Percentiles rank a stretch among this genome's conserved stretches.
Conservation (phyloP, 2,329 filamentous ascomycete genomes). For the Cryoendolithus antarcticus region DNA sequence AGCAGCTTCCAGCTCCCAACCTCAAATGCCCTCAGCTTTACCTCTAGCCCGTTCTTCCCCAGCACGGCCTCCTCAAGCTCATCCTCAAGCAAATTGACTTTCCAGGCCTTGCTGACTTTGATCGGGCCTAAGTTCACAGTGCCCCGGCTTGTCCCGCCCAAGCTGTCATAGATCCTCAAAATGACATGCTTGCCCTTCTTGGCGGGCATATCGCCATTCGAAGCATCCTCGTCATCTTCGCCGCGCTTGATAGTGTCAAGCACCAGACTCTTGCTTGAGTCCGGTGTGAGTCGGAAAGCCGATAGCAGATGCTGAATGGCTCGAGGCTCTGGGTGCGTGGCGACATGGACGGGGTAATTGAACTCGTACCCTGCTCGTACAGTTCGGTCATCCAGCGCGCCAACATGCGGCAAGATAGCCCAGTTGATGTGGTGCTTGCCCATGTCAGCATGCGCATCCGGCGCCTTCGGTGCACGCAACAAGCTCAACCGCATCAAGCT, state of each 20-base stretch:
- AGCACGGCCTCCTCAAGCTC: slow-evolving; percentile 56
- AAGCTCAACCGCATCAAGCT: slow-evolving; percentile 82
- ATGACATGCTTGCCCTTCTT: slow-evolving; percentile 64
- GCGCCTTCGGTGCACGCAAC: slow-evolving; percentile 78
- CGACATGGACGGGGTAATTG: slow-evolving; percentile 63
- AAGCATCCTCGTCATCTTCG: slow-evolving; percentile 43
- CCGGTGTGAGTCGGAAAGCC: slow-evolving; percentile 50
- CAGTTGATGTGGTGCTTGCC: slow-evolving; percentile 69
- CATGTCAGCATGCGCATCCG: slow-evolving; percentile 91
- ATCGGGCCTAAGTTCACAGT: slow-evolving; percentile 53
- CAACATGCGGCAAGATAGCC: slow-evolving; percentile 77
- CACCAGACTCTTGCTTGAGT: slow-evolving; percentile 40
- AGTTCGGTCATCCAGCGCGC: slow-evolving; percentile 57
- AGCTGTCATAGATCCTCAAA: slow-evolving; percentile 72
- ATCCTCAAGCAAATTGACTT: slow-evolving; percentile 82
- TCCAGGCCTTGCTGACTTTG: slow-evolving; percentile 63
- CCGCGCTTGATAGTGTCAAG: slow-evolving; percentile 87
- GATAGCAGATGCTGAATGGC: slow-evolving; percentile 25
- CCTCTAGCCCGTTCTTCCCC: slow-evolving; percentile 25
- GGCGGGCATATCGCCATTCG: slow-evolving; percentile 39
- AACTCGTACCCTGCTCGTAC: slow-evolving; percentile 79
- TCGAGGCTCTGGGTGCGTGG: slow-evolving; percentile 26
- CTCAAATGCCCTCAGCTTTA: slow-evolving; percentile 28
- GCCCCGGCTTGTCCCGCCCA: slow-evolving; percentile 69
- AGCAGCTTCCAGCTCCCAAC: slow-evolving; percentile 25